These are phyloP conservation scores for Entomortierella lignicola DNA, from an alignment of 192 early-diverging fungal species.

Conservation along the genomic window DNA sequence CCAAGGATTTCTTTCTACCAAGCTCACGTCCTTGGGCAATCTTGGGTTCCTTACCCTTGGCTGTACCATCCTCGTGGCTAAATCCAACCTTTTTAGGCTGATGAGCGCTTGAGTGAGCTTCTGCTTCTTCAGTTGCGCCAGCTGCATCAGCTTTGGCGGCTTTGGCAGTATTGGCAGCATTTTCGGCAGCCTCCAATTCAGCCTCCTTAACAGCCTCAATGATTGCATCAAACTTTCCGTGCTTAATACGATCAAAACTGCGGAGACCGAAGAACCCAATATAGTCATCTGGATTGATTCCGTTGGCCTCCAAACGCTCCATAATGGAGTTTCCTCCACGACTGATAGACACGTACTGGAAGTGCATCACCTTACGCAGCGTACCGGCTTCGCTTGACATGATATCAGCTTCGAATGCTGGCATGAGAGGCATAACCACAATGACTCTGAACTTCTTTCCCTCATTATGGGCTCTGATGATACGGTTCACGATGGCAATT, in stretches of 20 bases:
- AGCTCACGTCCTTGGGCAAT: constrained; percentile 24
- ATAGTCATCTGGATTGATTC: constrained; percentile 71
- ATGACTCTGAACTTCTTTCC: constrained; percentile 81
- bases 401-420: constrained; percentile 89
- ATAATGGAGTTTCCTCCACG: constrained; percentile 83
- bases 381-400: constrained; percentile 79
- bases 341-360: constrained; percentile 83
- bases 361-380: constrained; percentile 79
- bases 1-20: constrained; percentile 26
- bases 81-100: not conserved
- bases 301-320: constrained; percentile 62
- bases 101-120: not conserved
- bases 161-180: not conserved
- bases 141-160: not conserved
- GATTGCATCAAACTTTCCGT: constrained; percentile 53
- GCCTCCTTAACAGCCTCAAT: constrained; percentile 47
- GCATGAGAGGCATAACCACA: constrained; percentile 89
- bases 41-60: constrained; percentile 58
- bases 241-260: constrained; percentile 79
- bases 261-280: constrained; percentile 85
- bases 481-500: constrained; percentile 80
- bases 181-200: not conserved
- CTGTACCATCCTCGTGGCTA: constrained; percentile 7
- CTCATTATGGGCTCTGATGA: constrained; percentile 75
- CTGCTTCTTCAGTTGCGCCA: not conserved